Percentiles rank a stretch among this genome's conserved stretches.
Conservation (phyloP, 257 asterid species). For the Solanum virginianum region DNA sequence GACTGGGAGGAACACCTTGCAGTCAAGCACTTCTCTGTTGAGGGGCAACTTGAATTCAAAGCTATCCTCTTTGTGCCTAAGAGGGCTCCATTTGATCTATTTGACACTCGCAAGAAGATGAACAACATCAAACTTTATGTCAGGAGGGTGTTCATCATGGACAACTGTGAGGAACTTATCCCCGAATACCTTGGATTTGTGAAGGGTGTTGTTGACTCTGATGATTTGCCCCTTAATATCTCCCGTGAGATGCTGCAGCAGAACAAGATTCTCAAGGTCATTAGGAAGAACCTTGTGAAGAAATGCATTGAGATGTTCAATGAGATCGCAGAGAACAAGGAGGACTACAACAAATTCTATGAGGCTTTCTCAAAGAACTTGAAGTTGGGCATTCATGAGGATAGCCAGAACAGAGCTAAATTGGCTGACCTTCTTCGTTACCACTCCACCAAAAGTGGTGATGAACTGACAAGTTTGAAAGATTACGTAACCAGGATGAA, state of each 20-base stretch:
- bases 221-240: background rate
- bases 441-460: slow-evolving; percentile 1
- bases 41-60: slow-evolving; percentile 1
- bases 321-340: background rate
- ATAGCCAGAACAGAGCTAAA: background rate
- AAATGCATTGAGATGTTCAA: slow-evolving; percentile 5
- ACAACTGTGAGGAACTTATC: background rate
- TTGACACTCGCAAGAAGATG: background rate
- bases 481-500: background rate
- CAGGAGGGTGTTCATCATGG: background rate
- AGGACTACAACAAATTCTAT: background rate
- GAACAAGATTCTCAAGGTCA: background rate
- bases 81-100: background rate
- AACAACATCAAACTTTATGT: background rate
- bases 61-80: background rate
- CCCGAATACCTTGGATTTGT: background rate
- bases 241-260: background rate
- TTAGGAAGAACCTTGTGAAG: background rate
- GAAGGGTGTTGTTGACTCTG: background rate
- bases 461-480: background rate
- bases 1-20: slow-evolving; percentile 3
- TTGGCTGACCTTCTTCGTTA: slow-evolving; percentile 1
- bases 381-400: background rate
- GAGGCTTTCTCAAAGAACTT: background rate
- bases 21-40: slow-evolving; percentile 2